Evolutionary conservation across 768 basidiomycete species (phyloP).

Genomic region (Suillus occidentalis): DNA sequence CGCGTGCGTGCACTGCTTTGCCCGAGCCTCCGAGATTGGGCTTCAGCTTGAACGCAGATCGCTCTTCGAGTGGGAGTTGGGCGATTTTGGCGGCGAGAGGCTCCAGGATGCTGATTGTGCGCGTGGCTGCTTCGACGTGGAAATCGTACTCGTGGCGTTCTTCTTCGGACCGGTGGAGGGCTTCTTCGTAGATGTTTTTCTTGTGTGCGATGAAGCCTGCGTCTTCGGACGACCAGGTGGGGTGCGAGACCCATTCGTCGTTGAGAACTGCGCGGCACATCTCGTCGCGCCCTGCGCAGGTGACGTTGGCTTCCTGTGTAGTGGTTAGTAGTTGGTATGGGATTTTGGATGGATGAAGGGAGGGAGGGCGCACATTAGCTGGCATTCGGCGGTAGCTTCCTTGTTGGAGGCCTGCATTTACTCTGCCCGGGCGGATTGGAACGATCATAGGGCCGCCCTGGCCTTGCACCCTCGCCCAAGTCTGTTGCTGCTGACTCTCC

Average conservation of each 20-base stretch:
- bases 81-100: constrained; percentile 88
- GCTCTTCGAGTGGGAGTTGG: constrained; percentile 76
- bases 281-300: constrained; percentile 93
- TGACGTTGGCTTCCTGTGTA: constrained; percentile 76
- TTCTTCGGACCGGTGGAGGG: constrained; percentile 93
- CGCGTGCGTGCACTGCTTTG: constrained; percentile 89
- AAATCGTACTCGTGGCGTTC: constrained; percentile 99
- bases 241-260: constrained; percentile 98
- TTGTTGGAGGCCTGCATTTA: constrained; percentile 69
- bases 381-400: constrained; percentile 93
- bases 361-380: constrained; percentile 55
- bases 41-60: constrained; percentile 80
- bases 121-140: constrained; percentile 92
- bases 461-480: constrained; percentile 52
- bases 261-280: constrained; percentile 97
- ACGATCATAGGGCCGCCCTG: constrained; percentile 36
- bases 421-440: constrained; percentile 49
- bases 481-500: constrained; percentile 43
- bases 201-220: constrained; percentile 87
- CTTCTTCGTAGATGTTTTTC: constrained; percentile 97
- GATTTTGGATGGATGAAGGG: constrained; percentile 1
- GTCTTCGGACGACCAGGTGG: constrained; percentile 93
- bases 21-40: constrained; percentile 80
- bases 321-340: neutral
- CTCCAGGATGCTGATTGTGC: constrained; percentile 89